Evolutionary conservation across 2,329 filamentous ascomycete species (phyloP), one percentile per base, ranked within the genome.

Genomic region (Apiospora malaysiana): DNA sequence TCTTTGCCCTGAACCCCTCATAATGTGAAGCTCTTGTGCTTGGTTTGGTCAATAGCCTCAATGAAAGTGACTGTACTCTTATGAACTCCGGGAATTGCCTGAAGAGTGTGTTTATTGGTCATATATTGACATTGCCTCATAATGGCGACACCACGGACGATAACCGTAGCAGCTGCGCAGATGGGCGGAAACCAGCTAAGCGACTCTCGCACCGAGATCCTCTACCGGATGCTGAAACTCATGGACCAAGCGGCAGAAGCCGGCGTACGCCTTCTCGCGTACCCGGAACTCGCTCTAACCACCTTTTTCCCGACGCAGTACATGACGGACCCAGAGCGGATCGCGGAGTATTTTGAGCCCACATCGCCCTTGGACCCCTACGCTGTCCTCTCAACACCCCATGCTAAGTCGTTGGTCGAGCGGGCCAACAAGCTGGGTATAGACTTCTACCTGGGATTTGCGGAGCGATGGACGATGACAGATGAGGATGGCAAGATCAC

Each of bases 241-340:
- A 83, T 89, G 32, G 78, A 83, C 23, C 76, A 82, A 59, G 87
- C 86, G 16, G 81, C 83, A 0, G 70, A 78, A 2, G 77, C 85
- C 70, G 81, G 81, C 21, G 86, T 85, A 56, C 81, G 85, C 72
- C 77, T 89, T 1, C 83, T 88, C 12, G 82, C 88, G 42, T 89
- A 85, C 73, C 87, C 87, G 0, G 87, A 89, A 77, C 80, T 83
- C n/a, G 84, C 86, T 14, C 82, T 89, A 16, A 88, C 86, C 0
- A 89, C 87, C 0, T 89, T 89, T 81, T 89, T 89, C 76, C 87
- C 87, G 0, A 83, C 85, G 6, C 83, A 86, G 73, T 77, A 88
- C 59, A 83, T 87, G 71, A 77, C 82, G 10, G 82, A 85, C 70
- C 76, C 80, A 32, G 76, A 78, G 18, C 81, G 86, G 51, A 78